A percentile compares a stretch with the other conserved stretches of the same genome.
Conservation (phyloP, 176 grass and related monocot genomes). For the Cenchrus fungigraminus region DNA sequence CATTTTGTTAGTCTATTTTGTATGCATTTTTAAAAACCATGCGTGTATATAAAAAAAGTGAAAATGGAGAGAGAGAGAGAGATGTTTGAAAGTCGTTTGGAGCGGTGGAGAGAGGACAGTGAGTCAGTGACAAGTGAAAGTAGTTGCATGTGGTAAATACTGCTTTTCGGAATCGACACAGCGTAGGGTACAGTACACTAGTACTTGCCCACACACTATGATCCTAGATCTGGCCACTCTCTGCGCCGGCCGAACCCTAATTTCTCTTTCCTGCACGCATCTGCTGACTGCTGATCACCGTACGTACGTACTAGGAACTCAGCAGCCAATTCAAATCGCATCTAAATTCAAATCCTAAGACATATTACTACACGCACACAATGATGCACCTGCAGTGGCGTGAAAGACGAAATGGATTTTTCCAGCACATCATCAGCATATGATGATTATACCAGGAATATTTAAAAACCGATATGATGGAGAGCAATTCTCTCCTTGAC, state of each 20-base stretch:
- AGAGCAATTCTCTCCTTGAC: no score
- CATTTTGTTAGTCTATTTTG: no score
- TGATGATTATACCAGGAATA: no score
- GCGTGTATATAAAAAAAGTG: no score
- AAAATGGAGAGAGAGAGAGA: not conserved
- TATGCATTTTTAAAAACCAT: no score
- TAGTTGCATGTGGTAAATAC: slow-evolving; percentile 38
- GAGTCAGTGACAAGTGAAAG: slow-evolving; percentile 53
- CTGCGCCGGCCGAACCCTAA: not conserved
- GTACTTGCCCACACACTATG: slow-evolving; percentile 28
- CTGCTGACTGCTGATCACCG: not conserved
- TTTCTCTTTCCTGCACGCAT: slow-evolving; percentile 16
- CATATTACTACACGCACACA: not conserved
- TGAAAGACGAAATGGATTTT: no score
- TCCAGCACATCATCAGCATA: no score
- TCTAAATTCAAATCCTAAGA: not conserved
- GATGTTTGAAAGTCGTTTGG: slow-evolving; percentile 43
- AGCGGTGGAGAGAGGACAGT: not conserved
- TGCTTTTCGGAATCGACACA: slow-evolving; percentile 22
- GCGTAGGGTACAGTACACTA: slow-evolving; percentile 22
- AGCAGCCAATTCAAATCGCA: not conserved
- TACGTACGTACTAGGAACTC: no score
- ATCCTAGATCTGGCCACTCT: slow-evolving; percentile 38
- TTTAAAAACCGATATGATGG: no score
- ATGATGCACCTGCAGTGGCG: no score